A percentile compares a stretch with the other conserved stretches of the same genome.
phyloP scores from a whole-genome alignment of 768 basidiomycete species.

The Mycena haematopus region DNA sequence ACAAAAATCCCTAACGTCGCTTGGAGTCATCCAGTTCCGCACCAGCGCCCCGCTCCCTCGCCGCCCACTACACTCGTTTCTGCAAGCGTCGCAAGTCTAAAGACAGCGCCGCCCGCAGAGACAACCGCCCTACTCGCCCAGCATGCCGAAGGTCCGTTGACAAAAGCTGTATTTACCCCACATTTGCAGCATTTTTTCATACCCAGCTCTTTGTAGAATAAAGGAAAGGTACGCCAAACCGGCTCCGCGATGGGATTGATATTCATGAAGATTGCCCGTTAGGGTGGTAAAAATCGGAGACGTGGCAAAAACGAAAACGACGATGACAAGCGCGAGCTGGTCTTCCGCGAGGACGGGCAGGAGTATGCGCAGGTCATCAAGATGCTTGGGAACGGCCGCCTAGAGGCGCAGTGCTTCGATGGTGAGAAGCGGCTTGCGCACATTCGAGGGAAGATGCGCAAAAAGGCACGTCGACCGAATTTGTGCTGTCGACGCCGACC shows the following conservation, averaged over 20 bases:
- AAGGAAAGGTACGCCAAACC: slow-evolving; percentile 65
- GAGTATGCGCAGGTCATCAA: slow-evolving; percentile 98
- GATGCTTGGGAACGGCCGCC: slow-evolving; percentile 97
- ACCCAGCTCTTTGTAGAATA: slow-evolving; percentile 53
- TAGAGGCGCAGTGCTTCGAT: slow-evolving; percentile 97
- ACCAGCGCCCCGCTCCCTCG: slow-evolving; percentile 10
- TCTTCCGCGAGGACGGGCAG: slow-evolving; percentile 98
- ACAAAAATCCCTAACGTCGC: background rate
- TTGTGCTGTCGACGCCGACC: background rate
- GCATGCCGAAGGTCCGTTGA: slow-evolving; percentile 57
- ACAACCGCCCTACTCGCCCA: slow-evolving; percentile 28
- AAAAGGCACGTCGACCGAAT: slow-evolving; percentile 72
- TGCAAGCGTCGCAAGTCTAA: slow-evolving; percentile 20
- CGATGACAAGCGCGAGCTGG: slow-evolving; percentile 96
- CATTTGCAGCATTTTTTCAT: slow-evolving; percentile 21
- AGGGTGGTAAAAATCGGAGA: slow-evolving; percentile 99
- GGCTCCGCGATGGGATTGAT: background rate
- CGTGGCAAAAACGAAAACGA: slow-evolving; percentile 99
- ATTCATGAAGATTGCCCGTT: background rate
- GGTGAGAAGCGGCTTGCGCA: slow-evolving; percentile 98
- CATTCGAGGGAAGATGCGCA: slow-evolving; percentile 98
- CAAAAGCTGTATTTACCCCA: background rate
- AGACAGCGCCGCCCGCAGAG: slow-evolving; percentile 29
- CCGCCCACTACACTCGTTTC: slow-evolving; percentile 16
- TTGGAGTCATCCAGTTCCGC: slow-evolving; percentile 18